Conservation (phyloP, 331 rosid species). For the Rosa hybrid region DNA sequence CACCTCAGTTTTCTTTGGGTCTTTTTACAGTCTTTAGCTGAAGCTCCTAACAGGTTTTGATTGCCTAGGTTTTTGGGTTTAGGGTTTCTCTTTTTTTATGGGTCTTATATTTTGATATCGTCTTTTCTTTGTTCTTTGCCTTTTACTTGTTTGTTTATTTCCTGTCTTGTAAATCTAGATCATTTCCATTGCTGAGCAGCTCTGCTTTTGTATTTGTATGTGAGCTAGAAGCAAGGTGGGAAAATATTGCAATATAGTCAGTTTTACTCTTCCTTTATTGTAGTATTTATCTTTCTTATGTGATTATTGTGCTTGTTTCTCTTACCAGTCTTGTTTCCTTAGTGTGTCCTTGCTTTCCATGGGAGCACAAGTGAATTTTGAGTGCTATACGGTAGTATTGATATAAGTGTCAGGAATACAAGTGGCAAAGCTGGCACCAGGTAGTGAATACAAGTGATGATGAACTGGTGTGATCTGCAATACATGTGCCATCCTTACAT, state of each 20-base stretch:
- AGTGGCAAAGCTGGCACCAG: no score
- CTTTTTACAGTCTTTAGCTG: slow-evolving; percentile 52
- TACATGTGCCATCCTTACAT: no score
- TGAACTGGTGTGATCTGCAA: no score
- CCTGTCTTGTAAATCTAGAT: slow-evolving; percentile 62
- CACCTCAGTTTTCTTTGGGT: slow-evolving; percentile 37
- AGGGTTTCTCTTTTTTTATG: slow-evolving; percentile 38
- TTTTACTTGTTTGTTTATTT: slow-evolving; percentile 46
- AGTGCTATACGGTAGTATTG: no score
- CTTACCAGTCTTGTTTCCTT: no score
- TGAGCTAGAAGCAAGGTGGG: slow-evolving; percentile 72
- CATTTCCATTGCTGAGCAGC: slow-evolving; percentile 45
- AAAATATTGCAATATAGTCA: slow-evolving; percentile 60
- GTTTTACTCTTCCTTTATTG: slow-evolving; percentile 17
- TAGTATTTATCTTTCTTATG: background rate
- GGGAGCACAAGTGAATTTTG: no score
- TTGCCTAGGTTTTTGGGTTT: slow-evolving; percentile 61
- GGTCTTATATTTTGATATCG: slow-evolving; percentile 33
- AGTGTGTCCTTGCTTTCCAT: no score
- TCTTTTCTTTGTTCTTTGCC: background rate
- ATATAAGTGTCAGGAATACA: no score
- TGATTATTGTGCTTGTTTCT: no score
- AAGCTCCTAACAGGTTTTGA: slow-evolving; percentile 56
- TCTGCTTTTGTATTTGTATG: slow-evolving; percentile 46
- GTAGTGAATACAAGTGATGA: no score